Evolutionary conservation across 2,329 filamentous ascomycete species (phyloP).

Genomic region (Helicocarpus griseus): DNA sequence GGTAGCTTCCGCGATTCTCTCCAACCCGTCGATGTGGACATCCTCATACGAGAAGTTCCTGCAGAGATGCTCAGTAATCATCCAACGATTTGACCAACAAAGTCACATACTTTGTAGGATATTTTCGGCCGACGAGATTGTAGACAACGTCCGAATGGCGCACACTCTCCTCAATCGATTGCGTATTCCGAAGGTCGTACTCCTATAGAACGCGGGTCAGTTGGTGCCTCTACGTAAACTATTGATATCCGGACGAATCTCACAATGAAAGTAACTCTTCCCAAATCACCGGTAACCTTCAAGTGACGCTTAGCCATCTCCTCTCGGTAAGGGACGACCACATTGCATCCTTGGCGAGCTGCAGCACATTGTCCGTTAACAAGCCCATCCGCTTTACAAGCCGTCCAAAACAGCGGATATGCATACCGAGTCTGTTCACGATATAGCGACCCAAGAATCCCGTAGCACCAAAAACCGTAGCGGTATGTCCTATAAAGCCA

Average conservation of each 20-base stretch:
- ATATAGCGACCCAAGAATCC: constrained; percentile 95
- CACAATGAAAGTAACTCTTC: constrained; percentile 78
- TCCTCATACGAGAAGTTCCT: constrained; percentile 92
- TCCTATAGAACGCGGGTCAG: constrained; percentile 48
- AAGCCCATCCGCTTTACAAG: constrained; percentile 18
- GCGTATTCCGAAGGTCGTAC: constrained; percentile 87
- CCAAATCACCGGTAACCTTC: constrained; percentile 91
- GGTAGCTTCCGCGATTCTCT: constrained; percentile 85
- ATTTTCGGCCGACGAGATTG: constrained; percentile 88
- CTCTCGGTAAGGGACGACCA: constrained; percentile 87
- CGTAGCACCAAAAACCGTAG: constrained; percentile 94
- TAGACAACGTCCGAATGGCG: constrained; percentile 96
- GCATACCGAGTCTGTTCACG: constrained; percentile 78
- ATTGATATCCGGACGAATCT: constrained; percentile 13
- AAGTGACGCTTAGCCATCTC: constrained; percentile 97
- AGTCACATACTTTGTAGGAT: constrained; percentile 74
- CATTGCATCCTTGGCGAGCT: constrained; percentile 90
- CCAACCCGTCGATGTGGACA: constrained; percentile 83
- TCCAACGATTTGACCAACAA: background rate
- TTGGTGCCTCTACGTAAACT: constrained; percentile 4
- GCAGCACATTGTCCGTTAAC: constrained; percentile 20
- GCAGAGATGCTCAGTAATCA: background rate
- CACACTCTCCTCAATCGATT: constrained; percentile 92
- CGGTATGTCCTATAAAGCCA: constrained; percentile 67
- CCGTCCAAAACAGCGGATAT: background rate